phyloP scores from a whole-genome alignment of 768 basidiomycete genomes.

The Pisolithus tinctorius region DNA sequence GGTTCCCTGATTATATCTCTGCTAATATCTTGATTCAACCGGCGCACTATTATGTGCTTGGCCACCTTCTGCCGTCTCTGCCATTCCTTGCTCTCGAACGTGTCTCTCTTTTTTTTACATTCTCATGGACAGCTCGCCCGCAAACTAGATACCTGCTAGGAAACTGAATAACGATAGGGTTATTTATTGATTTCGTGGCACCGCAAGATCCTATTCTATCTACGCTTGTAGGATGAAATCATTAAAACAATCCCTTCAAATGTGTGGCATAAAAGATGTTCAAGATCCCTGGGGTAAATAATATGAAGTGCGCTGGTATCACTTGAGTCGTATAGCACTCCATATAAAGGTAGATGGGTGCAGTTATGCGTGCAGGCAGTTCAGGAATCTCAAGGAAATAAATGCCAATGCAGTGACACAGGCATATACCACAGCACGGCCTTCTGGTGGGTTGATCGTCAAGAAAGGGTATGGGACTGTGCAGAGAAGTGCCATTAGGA shows the following conservation, averaged over 20 bases:
- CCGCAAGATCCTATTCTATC: too few species aligned
- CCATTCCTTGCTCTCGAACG: background rate
- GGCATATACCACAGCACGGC: constrained; percentile 55
- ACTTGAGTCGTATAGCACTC: background rate
- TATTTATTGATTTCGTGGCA: background rate
- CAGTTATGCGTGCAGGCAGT: constrained; percentile 42
- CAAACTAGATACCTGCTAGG: background rate
- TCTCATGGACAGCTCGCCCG: background rate
- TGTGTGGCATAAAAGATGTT: too few species aligned
- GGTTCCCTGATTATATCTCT: background rate
- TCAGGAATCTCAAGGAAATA: constrained; percentile 51
- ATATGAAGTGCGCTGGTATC: background rate
- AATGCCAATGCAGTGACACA: constrained; percentile 46
- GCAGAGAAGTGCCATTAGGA: background rate
- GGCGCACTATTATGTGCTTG: background rate
- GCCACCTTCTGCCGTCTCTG: background rate
- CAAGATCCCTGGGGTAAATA: background rate
- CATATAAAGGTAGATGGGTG: background rate
- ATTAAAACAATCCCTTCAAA: too few species aligned
- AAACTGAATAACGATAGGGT: background rate
- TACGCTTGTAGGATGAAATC: too few species aligned
- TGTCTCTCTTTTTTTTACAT: background rate
- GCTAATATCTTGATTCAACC: background rate
- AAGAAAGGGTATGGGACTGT: constrained; percentile 84
- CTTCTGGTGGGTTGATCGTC: constrained; percentile 45